A percentile compares a stretch with the other conserved stretches of the same genome.
phyloP scores from a whole-genome alignment of 768 basidiomycete genomes.

The Tylopilus subfusipes region DNA sequence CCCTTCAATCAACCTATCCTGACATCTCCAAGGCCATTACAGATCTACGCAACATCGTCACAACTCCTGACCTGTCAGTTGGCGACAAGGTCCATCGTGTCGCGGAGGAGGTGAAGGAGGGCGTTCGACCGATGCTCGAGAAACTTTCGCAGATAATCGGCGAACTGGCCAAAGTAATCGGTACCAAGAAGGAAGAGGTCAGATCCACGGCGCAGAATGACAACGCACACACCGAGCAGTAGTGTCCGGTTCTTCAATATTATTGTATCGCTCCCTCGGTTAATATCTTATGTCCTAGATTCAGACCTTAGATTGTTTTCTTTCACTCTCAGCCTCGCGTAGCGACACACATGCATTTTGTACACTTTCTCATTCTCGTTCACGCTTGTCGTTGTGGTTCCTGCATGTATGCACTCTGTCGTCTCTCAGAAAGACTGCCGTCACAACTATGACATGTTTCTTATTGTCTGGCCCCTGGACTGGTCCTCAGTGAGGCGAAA shows the following conservation, averaged over 20 bases:
- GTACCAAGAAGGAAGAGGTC: conserved; percentile 29
- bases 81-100: conserved; percentile 62
- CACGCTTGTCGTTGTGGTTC: conserved; percentile 8
- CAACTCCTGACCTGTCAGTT: conserved; percentile 50
- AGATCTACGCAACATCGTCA: conserved; percentile 53
- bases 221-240: conserved; percentile 11
- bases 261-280: conserved; percentile 6
- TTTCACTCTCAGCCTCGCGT: conserved; percentile 12
- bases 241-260: conserved; percentile 3
- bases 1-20: conserved; percentile 55
- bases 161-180: conserved; percentile 25
- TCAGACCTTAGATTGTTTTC: conserved; percentile 24
- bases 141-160: conserved; percentile 40
- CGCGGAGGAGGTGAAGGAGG: conserved; percentile 53
- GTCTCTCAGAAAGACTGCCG: conserved; percentile 3
- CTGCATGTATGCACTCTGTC: conserved; percentile 17
- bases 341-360: conserved; percentile 20
- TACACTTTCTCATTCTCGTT: conserved; percentile 15
- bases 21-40: conserved; percentile 50
- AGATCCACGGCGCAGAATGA: conserved; percentile 3
- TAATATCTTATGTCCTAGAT: conserved; percentile 22
- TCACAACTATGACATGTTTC: not conserved
- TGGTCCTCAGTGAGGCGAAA: too few species aligned
- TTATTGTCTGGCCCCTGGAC: too few species aligned
- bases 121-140: conserved; percentile 61